A percentile compares a stretch with the other conserved stretches of the same genome.
Evolutionary conservation across 441 rosid species (phyloP).

Genomic region (Kokia cookei): DNA sequence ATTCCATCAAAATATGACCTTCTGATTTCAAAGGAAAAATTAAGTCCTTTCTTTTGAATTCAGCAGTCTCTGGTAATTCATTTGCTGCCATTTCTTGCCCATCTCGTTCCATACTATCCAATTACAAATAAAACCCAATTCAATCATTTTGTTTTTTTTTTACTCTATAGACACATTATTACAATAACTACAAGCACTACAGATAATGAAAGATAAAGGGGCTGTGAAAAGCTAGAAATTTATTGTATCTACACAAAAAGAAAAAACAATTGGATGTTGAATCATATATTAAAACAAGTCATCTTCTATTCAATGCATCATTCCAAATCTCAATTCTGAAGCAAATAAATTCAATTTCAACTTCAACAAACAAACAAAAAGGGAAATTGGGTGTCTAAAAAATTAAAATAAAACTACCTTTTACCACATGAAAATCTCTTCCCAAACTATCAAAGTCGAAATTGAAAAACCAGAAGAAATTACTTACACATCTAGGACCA

Average conservation of each 20-base stretch:
- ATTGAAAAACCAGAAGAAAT: neutral
- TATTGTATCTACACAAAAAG: neutral
- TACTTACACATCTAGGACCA: neutral
- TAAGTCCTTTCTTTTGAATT: conserved; percentile 24
- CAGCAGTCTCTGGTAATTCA: conserved; percentile 21
- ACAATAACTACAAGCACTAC: neutral
- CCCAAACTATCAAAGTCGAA: neutral
- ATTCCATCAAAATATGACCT: conserved; percentile 25
- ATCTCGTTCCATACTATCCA: conserved; percentile 37
- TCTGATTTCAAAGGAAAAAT: conserved; percentile 35
- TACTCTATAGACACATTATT: neutral
- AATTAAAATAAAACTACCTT: neutral
- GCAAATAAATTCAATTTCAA: neutral
- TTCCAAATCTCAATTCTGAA: neutral
- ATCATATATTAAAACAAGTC: neutral
- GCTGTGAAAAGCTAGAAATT: neutral
- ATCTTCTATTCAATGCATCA: neutral
- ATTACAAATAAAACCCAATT: conserved; percentile 15
- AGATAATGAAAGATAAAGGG: neutral
- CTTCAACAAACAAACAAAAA: neutral
- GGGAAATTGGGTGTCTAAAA: neutral
- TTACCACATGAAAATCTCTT: neutral
- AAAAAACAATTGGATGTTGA: neutral
- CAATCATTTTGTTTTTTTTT: neutral
- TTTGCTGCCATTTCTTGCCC: conserved; percentile 38